A percentile compares a stretch with the other conserved stretches of the same genome.
Evolutionary conservation across 371 early-diverging fungal species (phyloP).

Genomic region (Apophysomyces ossiformis): DNA sequence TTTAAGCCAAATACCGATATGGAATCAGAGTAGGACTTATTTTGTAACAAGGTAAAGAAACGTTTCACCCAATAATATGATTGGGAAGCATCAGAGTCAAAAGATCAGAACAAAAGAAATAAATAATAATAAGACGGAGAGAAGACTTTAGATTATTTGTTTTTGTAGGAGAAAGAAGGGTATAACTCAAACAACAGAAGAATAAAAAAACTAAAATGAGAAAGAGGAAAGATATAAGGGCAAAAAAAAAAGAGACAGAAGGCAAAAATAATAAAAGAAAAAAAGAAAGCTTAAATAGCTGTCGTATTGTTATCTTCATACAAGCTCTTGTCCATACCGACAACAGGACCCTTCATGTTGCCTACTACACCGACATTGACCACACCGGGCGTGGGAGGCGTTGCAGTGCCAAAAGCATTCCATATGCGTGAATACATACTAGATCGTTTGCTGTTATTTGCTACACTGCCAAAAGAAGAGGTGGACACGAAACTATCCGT

Average conservation of each 20-base stretch:
- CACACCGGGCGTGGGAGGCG: constrained; percentile 14
- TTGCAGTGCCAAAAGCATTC: constrained; percentile 25
- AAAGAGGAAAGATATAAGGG: background rate
- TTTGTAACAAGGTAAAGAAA: too few species aligned
- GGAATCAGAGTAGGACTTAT: too few species aligned
- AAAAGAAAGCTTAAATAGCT: background rate
- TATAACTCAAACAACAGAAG: background rate
- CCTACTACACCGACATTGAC: background rate
- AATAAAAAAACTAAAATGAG: background rate
- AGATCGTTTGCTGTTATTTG: constrained; percentile 37
- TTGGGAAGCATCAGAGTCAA: too few species aligned
- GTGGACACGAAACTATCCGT: constrained; percentile 41
- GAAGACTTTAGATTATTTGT: too few species aligned
- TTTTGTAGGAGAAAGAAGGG: too few species aligned
- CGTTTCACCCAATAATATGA: too few species aligned
- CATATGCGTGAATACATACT: constrained; percentile 50
- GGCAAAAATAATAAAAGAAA: background rate
- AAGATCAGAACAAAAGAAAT: too few species aligned
- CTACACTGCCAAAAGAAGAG: constrained; percentile 20
- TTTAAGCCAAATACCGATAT: too few species aligned
- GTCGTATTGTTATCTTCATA: constrained; percentile 11
- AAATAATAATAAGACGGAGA: too few species aligned
- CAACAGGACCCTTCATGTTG: background rate
- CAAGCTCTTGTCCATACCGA: constrained; percentile 1
- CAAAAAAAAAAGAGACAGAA: too few species aligned